These are phyloP conservation scores for Mycena kentingensis DNA, from an alignment of 768 basidiomycete genomes.

Conservation along the genomic window DNA sequence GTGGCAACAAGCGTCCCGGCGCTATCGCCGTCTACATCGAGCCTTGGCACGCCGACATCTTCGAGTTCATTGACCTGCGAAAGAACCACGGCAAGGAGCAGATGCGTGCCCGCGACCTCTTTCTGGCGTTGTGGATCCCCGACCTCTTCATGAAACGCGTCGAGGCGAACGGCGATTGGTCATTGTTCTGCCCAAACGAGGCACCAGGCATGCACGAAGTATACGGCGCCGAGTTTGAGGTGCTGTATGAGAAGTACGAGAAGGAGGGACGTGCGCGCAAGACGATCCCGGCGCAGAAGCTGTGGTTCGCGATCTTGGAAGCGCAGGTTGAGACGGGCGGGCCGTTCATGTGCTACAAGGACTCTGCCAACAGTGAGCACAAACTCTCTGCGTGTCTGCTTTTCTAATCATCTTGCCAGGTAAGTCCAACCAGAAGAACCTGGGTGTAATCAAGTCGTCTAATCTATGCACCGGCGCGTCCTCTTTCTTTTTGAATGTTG, in stretches of 20 bases:
- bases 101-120: slow-evolving; percentile 92
- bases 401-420: slow-evolving; percentile 35
- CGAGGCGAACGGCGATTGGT: slow-evolving; percentile 87
- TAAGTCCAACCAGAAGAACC: slow-evolving; percentile 84
- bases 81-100: slow-evolving; percentile 99
- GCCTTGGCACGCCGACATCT: slow-evolving; percentile 99
- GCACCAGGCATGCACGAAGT: slow-evolving; percentile 89
- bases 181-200: slow-evolving; percentile 97
- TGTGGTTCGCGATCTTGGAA: slow-evolving; percentile 97
- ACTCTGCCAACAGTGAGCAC: slow-evolving; percentile 84
- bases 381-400: neutral
- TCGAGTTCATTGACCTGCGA: slow-evolving; percentile 95
- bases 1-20: slow-evolving; percentile 98
- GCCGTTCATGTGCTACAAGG: slow-evolving; percentile 99
- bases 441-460: slow-evolving; percentile 84
- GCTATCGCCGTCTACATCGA: slow-evolving; percentile 98
- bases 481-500: too few species aligned
- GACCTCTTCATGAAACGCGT: slow-evolving; percentile 99
- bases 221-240: slow-evolving; percentile 88
- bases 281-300: slow-evolving; percentile 90
- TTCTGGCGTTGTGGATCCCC: slow-evolving; percentile 98
- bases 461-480: slow-evolving; percentile 85
- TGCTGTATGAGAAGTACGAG: slow-evolving; percentile 85
- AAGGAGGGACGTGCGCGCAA: slow-evolving; percentile 84
- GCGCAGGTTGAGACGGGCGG: slow-evolving; percentile 97